Conservation (phyloP, 768 basidiomycete species). For the Sporobolomyces phaffii region DNA sequence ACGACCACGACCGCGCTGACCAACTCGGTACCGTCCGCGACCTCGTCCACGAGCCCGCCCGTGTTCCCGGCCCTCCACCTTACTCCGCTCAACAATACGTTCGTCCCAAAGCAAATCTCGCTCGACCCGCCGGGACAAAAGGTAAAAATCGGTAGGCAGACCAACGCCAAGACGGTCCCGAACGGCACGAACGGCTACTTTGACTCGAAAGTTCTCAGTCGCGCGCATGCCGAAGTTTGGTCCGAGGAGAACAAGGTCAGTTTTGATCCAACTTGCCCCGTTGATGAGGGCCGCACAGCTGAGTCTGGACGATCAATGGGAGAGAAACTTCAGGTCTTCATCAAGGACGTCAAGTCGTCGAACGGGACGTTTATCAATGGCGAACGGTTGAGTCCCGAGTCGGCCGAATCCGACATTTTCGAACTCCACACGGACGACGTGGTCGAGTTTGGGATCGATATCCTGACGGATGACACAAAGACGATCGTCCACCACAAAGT, state of each 20-base stretch:
- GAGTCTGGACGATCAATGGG: too few relatives aligned
- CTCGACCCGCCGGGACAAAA: constrained; percentile 52
- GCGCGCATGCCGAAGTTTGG: constrained; percentile 99
- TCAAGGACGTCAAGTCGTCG: constrained; percentile 95
- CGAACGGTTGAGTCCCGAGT: constrained; percentile 81
- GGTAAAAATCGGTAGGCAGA: constrained; percentile 78
- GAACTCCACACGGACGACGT: constrained; percentile 93
- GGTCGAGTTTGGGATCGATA: constrained; percentile 99
- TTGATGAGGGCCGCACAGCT: too few relatives aligned
- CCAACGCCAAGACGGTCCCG: constrained; percentile 88
- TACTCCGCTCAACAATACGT: constrained; percentile 90
- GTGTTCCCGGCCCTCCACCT: constrained; percentile 54
- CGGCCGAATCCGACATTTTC: constrained; percentile 82
- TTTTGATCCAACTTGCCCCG: constrained; percentile 1
- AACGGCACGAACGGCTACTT: constrained; percentile 90
- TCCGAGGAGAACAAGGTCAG: constrained; percentile 74
- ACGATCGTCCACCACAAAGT: constrained; percentile 98
- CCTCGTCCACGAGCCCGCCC: neutral
- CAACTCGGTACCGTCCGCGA: neutral
- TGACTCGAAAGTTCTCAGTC: constrained; percentile 86
- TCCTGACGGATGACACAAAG: constrained; percentile 95
- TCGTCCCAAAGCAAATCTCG: constrained; percentile 89
- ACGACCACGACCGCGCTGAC: constrained; percentile 10
- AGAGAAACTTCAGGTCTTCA: constrained; percentile 67
- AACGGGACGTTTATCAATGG: constrained; percentile 99